Evolutionary conservation across 257 asterid species (phyloP), one percentile per base, ranked within the genome.

Genomic region (Nicotiana sylvestris): DNA sequence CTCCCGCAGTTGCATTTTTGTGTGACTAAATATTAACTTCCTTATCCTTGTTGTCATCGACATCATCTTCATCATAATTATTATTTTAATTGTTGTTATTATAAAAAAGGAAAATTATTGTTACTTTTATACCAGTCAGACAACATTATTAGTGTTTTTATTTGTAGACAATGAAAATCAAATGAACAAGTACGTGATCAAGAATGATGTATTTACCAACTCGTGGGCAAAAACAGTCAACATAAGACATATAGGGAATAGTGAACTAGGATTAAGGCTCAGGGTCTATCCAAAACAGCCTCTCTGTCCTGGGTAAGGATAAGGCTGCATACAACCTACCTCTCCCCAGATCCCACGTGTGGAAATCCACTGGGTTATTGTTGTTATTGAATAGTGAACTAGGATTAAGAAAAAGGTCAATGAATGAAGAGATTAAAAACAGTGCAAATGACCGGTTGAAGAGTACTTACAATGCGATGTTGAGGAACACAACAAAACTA

Each of bases 401-500:
- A 74, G 80, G 27, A 74, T 55, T 0, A 74, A 27, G 27, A 49
- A 49, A 18, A 27, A 74, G 62, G 64, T 46, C 15, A 74, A 49
- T 51, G 62, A 51, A 74, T 51, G 62, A 51, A 74, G 80, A 27
- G 0, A 3, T 49, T 46, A 12, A 5, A 58, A 39, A 49, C 18
- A 32, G 35, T 53, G 76, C 66, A 61, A 46, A 33, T 64, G 58
- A 49, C 51, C 2, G 12, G 68, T 65, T 49, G 43, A 81, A 25
- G 67, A 39, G 29, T 33, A 88, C 99, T 96, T 83, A 96, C 98
- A 91, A 8, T 35, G 98, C 97, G 76, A 96, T 67, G 32, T 90
- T 90, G 87, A 92, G 67, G 88, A 96, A 94, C 87, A 87, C 85
- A 6, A 88, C 66, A 61, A 96, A 92, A 82, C 89, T 74, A 46